These are phyloP conservation scores for Canariomyces notabilis DNA, from an alignment of 2,329 filamentous ascomycete species.

Conservation along the genomic window DNA sequence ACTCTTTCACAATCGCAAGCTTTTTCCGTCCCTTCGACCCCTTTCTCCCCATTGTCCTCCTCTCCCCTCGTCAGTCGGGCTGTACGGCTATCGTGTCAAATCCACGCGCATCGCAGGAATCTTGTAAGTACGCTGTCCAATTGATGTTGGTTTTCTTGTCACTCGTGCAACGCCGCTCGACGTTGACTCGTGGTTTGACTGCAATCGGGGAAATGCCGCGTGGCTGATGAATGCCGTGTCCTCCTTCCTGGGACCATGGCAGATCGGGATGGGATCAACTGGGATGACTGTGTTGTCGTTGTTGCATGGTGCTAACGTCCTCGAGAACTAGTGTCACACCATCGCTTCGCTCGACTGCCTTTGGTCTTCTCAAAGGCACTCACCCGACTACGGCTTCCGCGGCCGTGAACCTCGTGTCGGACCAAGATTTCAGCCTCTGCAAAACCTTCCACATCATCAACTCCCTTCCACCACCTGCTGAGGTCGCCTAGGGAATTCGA, in stretches of 20 bases:
- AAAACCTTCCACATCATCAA: slow-evolving; percentile 64
- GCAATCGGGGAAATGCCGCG: not conserved
- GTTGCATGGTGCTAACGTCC: slow-evolving; percentile 12
- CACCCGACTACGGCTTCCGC: slow-evolving; percentile 54
- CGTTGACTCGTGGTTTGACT: too few relatives aligned
- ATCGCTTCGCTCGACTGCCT: slow-evolving; percentile 42
- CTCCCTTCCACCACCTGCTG: slow-evolving; percentile 55
- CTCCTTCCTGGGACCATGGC: not conserved
- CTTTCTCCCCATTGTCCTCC: slow-evolving; percentile 6
- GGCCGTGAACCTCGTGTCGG: slow-evolving; percentile 58
- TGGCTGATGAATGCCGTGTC: slow-evolving; percentile 1
- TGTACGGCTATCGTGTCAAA: slow-evolving; percentile 1
- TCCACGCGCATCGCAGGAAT: not conserved
- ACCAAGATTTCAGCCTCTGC: slow-evolving; percentile 65
- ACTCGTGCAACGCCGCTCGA: slow-evolving; percentile 8
- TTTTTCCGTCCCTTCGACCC: slow-evolving; percentile 8
- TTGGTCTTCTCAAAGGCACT: slow-evolving; percentile 65
- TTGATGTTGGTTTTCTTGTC: not conserved
- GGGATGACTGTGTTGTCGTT: not conserved
- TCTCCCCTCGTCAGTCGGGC: slow-evolving; percentile 3
- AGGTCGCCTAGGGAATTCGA: slow-evolving; percentile 46
- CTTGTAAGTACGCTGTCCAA: slow-evolving; percentile 7
- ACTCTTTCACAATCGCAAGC: slow-evolving; percentile 15
- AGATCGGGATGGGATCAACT: not conserved
- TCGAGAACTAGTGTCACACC: slow-evolving; percentile 4